A percentile compares a stretch with the other conserved stretches of the same genome.
Conservation (phyloP, 768 basidiomycete genomes). For the Chlorophyllum brunneum region DNA sequence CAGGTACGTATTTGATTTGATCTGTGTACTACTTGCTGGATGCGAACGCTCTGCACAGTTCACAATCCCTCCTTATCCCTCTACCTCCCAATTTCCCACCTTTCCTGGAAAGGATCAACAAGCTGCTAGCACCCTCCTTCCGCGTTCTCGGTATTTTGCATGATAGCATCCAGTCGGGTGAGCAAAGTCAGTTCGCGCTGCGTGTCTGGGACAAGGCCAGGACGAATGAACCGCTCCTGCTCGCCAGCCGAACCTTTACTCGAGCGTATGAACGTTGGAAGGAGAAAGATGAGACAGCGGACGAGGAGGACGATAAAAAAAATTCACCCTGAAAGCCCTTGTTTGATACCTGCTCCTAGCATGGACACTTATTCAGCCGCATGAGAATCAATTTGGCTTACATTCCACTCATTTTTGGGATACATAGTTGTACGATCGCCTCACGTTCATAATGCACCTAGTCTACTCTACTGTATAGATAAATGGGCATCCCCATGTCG, state of each 20-base stretch:
- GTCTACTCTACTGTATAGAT: conserved; percentile 10
- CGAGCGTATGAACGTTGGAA: conserved; percentile 43
- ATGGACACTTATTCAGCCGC: not conserved
- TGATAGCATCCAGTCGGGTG: conserved; percentile 53
- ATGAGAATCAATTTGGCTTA: not conserved
- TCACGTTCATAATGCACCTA: conserved; percentile 6
- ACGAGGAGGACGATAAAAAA: conserved; percentile 38
- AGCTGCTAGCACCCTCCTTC: conserved; percentile 54
- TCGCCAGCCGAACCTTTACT: conserved; percentile 38
- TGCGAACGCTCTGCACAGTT: conserved; percentile 27
- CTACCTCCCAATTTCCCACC: conserved; percentile 56
- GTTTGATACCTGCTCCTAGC: not conserved
- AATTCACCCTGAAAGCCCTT: conserved; percentile 23
- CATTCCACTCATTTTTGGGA: not conserved
- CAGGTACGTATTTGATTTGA: conserved; percentile 26
- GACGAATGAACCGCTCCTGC: conserved; percentile 54
- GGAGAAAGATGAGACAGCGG: conserved; percentile 31
- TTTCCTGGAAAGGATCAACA: conserved; percentile 46
- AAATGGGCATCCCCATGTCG: no score
- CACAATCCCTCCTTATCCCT: conserved; percentile 50
- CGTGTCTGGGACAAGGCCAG: conserved; percentile 63
- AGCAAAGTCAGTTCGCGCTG: conserved; percentile 51
- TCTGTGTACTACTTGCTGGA: conserved; percentile 1
- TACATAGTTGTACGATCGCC: not conserved
- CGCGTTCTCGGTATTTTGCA: conserved; percentile 47